A percentile compares a stretch with the other conserved stretches of the same genome.
Evolutionary conservation across 2,329 filamentous ascomycete genomes (phyloP).

Genomic region (Ilyonectria sp.): DNA sequence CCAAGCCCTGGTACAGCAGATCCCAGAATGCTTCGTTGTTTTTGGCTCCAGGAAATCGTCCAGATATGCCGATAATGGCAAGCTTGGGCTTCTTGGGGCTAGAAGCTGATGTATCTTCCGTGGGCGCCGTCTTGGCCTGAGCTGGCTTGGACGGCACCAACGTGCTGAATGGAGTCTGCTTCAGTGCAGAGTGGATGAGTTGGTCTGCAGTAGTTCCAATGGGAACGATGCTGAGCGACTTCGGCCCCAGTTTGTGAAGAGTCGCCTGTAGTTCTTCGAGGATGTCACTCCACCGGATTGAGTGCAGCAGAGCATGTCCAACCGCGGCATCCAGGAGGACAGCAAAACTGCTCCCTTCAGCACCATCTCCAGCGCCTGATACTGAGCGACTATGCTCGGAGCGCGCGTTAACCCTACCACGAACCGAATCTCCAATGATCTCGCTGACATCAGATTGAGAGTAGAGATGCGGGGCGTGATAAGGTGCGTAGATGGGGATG

Average conservation of each 20-base stretch:
- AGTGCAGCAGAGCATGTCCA: constrained; percentile 28
- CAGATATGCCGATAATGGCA: constrained; percentile 77
- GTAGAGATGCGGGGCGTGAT: constrained; percentile 40
- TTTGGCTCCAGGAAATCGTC: constrained; percentile 74
- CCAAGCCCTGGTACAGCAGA: constrained; percentile 74
- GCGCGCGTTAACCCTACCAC: not conserved
- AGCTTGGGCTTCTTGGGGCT: constrained; percentile 36
- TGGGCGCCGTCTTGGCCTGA: rapidly evolving
- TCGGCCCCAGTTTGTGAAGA: not conserved
- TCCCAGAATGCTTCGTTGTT: constrained; percentile 76
- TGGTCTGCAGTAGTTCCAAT: constrained; percentile 38
- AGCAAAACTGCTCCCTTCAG: constrained; percentile 33
- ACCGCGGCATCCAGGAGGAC: constrained; percentile 35
- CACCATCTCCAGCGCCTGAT: too few species aligned
- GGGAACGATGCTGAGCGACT: constrained; percentile 25
- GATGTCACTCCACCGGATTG: constrained; percentile 36
- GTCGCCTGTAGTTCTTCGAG: constrained; percentile 24
- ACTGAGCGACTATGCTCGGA: constrained; percentile 11
- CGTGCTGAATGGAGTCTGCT: constrained; percentile 32
- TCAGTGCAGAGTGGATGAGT: constrained; percentile 41
- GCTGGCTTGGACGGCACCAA: constrained; percentile 4
- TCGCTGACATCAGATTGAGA: constrained; percentile 31
- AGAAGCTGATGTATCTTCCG: rapidly evolving
- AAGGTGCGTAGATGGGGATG: constrained; percentile 39
- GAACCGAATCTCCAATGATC: constrained; percentile 23